Conservation (phyloP, 2,329 filamentous ascomycete species). For the Ceratocystis cacaofunesta region DNA sequence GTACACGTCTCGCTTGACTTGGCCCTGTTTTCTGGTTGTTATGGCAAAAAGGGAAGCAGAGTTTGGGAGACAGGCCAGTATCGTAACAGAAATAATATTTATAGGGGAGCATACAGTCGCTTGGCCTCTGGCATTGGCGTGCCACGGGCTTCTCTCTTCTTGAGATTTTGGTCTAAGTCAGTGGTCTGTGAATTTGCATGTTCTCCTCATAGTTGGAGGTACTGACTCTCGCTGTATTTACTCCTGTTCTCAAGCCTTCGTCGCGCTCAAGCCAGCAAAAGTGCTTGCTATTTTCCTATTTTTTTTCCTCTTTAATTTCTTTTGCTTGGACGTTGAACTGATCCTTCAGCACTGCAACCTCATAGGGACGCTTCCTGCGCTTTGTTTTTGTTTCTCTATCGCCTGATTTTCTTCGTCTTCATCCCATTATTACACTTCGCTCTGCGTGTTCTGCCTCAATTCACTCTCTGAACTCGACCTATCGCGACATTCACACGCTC, state of each 20-base stretch:
- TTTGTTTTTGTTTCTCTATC: neutral
- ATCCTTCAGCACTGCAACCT: neutral
- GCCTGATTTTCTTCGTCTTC: slow-evolving; percentile 7
- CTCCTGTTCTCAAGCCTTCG: neutral
- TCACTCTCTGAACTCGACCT: neutral
- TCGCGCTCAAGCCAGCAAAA: neutral
- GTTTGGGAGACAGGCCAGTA: neutral
- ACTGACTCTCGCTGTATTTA: neutral
- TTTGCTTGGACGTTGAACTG: neutral
- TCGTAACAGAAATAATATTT: neutral
- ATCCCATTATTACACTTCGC: neutral
- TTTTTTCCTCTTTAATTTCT: neutral
- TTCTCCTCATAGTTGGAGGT: neutral
- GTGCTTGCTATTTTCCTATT: neutral
- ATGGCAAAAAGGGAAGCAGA: neutral
- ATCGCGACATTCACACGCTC: slow-evolving; percentile 5
- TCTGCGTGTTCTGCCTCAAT: neutral
- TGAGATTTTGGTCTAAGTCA: neutral
- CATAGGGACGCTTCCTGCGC: neutral
- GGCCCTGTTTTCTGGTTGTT: neutral
- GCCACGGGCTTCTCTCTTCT: neutral
- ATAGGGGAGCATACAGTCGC: neutral
- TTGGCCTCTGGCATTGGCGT: neutral
- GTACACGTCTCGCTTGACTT: neutral
- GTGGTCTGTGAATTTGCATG: neutral